Evolutionary conservation across 139 green algal species (phyloP), one percentile per base, ranked within the genome.

Genomic region (Chlorella sorokiniana): DNA sequence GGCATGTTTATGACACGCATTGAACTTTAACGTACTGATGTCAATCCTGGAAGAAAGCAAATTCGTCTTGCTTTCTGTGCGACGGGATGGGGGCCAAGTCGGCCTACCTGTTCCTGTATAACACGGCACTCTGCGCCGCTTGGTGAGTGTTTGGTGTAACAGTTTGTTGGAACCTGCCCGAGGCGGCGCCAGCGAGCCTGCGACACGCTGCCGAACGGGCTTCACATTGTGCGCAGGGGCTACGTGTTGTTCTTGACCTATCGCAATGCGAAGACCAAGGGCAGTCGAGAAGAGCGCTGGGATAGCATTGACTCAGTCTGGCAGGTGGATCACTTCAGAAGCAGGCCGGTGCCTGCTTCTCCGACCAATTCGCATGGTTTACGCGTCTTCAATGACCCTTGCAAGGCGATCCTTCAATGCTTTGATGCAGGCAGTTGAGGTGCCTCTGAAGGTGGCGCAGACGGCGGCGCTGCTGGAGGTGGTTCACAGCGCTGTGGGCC

Each of bases 391-490:
- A n/a, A n/a, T n/a, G n/a, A n/a, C n/a, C n/a, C n/a, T n/a, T n/a
- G n/a, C n/a, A n/a, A n/a, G n/a, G 29, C 48, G 20, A 48, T 18
- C 44, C 11, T 44, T n/a, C 4, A 54, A 25, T 18, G 9, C 63
- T 29, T 40, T 2, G 51, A 20, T 51, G 52, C 85, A 96, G 91
- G 86, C 79, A 23, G 87, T 93, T 1, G 88, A 93, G 73, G 3
- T 92, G 11, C 92, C 93, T 4, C 82, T 98, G 37, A 96, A 96
- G 82, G 79, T 95, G 35, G 89, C 88, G 4, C 95, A 98, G 78
- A 96, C 92, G 8, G 91, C 93, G 7, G 95, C 95, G 6, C 56
- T 98, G 1, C 52, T 97, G 84, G 95, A 98, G 72, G 85, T 94
- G 22, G 37, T 97, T n/a, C 95, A 99, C 85, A 90, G 87, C 37